Evolutionary conservation across 2,329 filamentous ascomycete species (phyloP).

Genomic region (Penicillium sp.): DNA sequence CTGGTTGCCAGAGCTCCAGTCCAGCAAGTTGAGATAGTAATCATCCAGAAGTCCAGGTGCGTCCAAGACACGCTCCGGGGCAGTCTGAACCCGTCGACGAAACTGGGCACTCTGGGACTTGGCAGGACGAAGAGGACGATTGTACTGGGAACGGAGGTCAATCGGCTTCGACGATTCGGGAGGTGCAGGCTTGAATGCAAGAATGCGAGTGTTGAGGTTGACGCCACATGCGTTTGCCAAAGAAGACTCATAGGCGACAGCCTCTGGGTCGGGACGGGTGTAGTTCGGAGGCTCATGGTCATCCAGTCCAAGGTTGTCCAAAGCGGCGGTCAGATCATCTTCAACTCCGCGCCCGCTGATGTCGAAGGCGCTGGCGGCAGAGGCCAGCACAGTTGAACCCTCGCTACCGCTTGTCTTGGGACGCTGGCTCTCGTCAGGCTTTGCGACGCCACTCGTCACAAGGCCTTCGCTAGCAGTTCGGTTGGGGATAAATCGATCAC

Average conservation of each 20-base stretch:
- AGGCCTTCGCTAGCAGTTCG: slow-evolving; percentile 86
- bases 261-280: slow-evolving; percentile 80
- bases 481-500: slow-evolving; percentile 96
- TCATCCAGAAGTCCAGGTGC: slow-evolving; percentile 95
- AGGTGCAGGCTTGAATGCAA: slow-evolving; percentile 97
- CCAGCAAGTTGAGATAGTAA: slow-evolving; percentile 97
- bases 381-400: slow-evolving; percentile 73
- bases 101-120: slow-evolving; percentile 77
- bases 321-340: slow-evolving; percentile 75
- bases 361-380: slow-evolving; percentile 68
- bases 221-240: slow-evolving; percentile 90
- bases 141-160: slow-evolving; percentile 96
- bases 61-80: slow-evolving; percentile 93
- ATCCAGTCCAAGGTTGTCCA: slow-evolving; percentile 78
- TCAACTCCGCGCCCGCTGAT: slow-evolving; percentile 61
- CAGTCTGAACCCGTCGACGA: slow-evolving; percentile 87
- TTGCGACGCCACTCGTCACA: slow-evolving; percentile 75
- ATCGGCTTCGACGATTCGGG: slow-evolving; percentile 98
- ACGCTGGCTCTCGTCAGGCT: slow-evolving; percentile 77
- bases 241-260: slow-evolving; percentile 88
- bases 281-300: slow-evolving; percentile 68
- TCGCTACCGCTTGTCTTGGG: slow-evolving; percentile 71
- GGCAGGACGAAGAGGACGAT: slow-evolving; percentile 83
- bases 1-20: slow-evolving; percentile 98
- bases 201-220: slow-evolving; percentile 88